Base-by-base conservation (phyloP, 768 basidiomycete species). In the Favolaschia claudopus region DNA sequence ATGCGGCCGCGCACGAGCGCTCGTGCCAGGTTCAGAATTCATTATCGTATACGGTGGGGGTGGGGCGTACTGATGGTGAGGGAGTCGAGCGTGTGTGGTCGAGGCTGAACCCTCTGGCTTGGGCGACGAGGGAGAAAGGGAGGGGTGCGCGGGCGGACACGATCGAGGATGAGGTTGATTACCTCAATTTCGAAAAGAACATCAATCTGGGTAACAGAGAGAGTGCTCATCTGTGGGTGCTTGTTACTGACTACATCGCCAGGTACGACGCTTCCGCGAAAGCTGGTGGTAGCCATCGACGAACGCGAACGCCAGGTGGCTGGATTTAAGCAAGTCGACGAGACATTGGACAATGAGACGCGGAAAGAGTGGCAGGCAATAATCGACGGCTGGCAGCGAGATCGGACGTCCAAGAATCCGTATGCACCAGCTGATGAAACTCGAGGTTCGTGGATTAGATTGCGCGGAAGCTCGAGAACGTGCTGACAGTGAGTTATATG, bases 231-330 rank as follows among this genome's bases (percentile, higher is more conserved):
- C n/a, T n/a, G n/a, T n/a, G n/a, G n/a, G n/a, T n/a, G n/a, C n/a
- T n/a, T n/a, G n/a, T n/a, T n/a, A n/a, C n/a, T n/a, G n/a, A n/a
- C n/a, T n/a, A n/a, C n/a, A n/a, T n/a, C n/a, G n/a, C n/a, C 12
- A 32, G 47, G 47, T 13, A 29, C n/a, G 14, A 51, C 36, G 7
- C 28, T 51, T 20, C n/a, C 24, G 9, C 53, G 49, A 0, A 61
- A 61, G 17, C 56, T 62, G 0, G 29, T 45, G 4, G 27, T 62
- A 0, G 64, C 60, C 1, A 34, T 62, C 2, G 54, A 38, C 2
- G 55, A 65, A 34, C 25, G 55, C 22, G 39, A 45, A 19, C 22
- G 10, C 15, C 57, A 60, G 24, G 49, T 25, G 1, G 31, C 43
- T 4, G 55, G 10, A 10, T 44, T 51, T 22, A 13, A 0, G 1